Conservation (phyloP, 2,329 filamentous ascomycete genomes). For the Clarireedia homoeocarpa region DNA sequence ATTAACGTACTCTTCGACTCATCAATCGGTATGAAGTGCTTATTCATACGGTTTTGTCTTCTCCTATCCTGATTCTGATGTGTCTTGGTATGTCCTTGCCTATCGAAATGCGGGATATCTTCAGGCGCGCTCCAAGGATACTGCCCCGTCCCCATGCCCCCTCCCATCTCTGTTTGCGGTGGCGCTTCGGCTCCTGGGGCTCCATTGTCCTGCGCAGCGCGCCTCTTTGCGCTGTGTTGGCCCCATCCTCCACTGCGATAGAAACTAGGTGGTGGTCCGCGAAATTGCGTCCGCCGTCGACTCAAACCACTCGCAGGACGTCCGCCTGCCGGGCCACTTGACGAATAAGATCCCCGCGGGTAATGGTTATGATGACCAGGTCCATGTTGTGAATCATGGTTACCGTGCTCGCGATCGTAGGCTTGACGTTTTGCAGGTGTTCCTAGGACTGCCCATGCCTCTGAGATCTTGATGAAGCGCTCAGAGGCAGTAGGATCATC, state of each 20-base stretch:
- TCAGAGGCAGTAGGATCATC: slow-evolving; percentile 61
- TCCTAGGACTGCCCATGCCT: slow-evolving; percentile 74
- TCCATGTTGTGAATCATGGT: slow-evolving; percentile 12
- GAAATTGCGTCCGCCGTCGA: slow-evolving; percentile 66
- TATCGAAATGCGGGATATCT: slow-evolving; percentile 72
- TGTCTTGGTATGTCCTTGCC: slow-evolving; percentile 61
- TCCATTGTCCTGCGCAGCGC: slow-evolving; percentile 37
- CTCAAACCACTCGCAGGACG: slow-evolving; percentile 76
- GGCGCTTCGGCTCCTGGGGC: slow-evolving; percentile 13
- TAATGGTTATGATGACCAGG: slow-evolving; percentile 7
- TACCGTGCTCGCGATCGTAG: slow-evolving; percentile 65
- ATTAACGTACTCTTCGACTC: slow-evolving; percentile 17
- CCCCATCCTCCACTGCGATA: slow-evolving; percentile 78
- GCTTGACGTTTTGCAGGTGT: slow-evolving; percentile 63
- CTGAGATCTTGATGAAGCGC: slow-evolving; percentile 75
- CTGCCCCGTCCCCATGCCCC: slow-evolving; percentile 55
- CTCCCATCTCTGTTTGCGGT: slow-evolving; percentile 26
- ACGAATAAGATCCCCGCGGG: slow-evolving; percentile 45
- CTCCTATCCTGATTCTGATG: slow-evolving; percentile 41
- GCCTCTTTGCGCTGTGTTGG: slow-evolving; percentile 49
- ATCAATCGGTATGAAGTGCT: slow-evolving; percentile 22
- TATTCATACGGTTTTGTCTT: slow-evolving; percentile 25
- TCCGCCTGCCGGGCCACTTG: slow-evolving; percentile 57
- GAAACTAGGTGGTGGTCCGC: slow-evolving; percentile 83
- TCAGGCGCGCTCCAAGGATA: slow-evolving; percentile 39